A percentile compares a stretch with the other conserved stretches of the same genome.
Evolutionary conservation across 371 early-diverging fungal species (phyloP).

Genomic region (Circinella umbellata): DNA sequence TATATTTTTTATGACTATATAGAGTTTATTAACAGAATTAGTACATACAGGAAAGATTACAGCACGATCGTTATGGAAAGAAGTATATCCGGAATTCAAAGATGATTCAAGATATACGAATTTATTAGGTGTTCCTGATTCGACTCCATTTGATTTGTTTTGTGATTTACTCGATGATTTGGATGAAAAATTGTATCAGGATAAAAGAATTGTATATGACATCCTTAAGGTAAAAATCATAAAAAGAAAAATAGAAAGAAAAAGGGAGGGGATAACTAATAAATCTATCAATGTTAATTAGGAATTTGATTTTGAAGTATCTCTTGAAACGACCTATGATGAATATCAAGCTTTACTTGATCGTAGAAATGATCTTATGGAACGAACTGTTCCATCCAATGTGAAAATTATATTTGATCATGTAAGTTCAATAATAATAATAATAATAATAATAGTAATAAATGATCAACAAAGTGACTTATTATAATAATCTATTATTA

Average conservation of each 20-base stretch:
- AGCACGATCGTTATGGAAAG: conserved; percentile 82
- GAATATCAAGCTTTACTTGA: conserved; percentile 34
- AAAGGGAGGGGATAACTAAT: too few species aligned
- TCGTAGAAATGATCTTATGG: conserved; percentile 26
- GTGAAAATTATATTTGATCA: conserved; percentile 41
- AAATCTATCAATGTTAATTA: conserved; percentile 13
- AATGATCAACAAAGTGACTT: too few species aligned
- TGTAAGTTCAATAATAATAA: conserved; percentile 11
- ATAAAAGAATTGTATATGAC: conserved; percentile 72
- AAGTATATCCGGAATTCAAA: conserved; percentile 77
- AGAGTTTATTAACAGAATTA: conserved; percentile 57
- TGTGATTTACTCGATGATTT: conserved; percentile 88
- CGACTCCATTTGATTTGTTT: conserved; percentile 89
- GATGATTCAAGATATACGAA: conserved; percentile 70
- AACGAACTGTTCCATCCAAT: conserved; percentile 33
- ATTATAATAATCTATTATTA: not conserved
- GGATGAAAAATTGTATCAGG: conserved; percentile 74
- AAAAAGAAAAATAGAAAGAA: not conserved
- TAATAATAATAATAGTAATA: too few species aligned
- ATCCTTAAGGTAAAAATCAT: conserved; percentile 53
- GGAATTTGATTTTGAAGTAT: conserved; percentile 53
- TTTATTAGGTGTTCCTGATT: conserved; percentile 86
- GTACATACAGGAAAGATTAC: conserved; percentile 58
- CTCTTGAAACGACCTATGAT: conserved; percentile 56
- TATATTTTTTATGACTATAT: conserved; percentile 25